A percentile compares a stretch with the other conserved stretches of the same genome.
These are phyloP conservation scores for Diaporthe australafricana DNA, from an alignment of 2,329 filamentous ascomycete species.

Conservation along the genomic window DNA sequence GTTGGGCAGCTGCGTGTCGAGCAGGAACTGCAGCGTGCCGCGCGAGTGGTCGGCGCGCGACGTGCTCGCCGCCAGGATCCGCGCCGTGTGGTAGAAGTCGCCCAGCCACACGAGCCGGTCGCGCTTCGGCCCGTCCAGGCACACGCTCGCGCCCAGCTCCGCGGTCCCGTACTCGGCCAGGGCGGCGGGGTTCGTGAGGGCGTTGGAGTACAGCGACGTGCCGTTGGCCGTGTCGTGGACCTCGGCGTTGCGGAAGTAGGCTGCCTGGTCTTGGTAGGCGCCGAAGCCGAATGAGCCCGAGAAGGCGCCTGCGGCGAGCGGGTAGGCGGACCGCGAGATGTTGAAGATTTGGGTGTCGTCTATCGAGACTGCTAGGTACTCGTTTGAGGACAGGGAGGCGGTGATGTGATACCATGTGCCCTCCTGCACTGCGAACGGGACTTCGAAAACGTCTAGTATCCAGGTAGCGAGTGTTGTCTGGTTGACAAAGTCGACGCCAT, in stretches of 20 bases:
- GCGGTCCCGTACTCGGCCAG: constrained; percentile 52
- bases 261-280: constrained; percentile 52
- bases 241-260: constrained; percentile 50
- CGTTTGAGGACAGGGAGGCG: constrained; percentile 42
- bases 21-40: constrained; percentile 48
- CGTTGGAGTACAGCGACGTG: constrained; percentile 47
- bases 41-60: constrained; percentile 49
- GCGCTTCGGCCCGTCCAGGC: constrained; percentile 55
- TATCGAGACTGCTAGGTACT: constrained; percentile 45
- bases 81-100: constrained; percentile 55
- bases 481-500: constrained; percentile 50
- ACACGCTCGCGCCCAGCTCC: constrained; percentile 49
- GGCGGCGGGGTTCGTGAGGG: constrained; percentile 41
- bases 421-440: constrained; percentile 46
- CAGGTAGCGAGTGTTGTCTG: constrained; percentile 47
- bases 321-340: constrained; percentile 36
- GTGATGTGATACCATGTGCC: constrained; percentile 51
- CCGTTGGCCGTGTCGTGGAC: constrained; percentile 45
- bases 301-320: constrained; percentile 19
- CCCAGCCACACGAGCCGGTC: constrained; percentile 56
- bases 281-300: constrained; percentile 54
- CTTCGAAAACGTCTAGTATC: constrained; percentile 43
- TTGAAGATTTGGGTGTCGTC: constrained; percentile 42
- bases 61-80: constrained; percentile 51
- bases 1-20: constrained; percentile 36